A percentile compares a stretch with the other conserved stretches of the same genome.
Conservation (phyloP, 1,139 yeast genomes). For the Nakaseomyces glabratus region DNA sequence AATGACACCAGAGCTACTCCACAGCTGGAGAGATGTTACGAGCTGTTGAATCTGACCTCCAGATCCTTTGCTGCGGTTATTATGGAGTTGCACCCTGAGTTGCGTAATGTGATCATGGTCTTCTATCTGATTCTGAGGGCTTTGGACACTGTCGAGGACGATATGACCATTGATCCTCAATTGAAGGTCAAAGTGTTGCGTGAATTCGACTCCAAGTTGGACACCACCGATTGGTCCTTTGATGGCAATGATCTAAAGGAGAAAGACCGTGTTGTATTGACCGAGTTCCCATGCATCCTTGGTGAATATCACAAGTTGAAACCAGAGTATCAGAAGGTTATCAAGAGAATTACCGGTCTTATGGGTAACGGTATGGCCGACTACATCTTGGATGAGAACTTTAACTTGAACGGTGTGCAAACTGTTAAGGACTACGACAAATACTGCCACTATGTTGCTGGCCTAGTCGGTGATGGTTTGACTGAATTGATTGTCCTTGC, state of each 20-base stretch:
- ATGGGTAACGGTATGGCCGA: constrained; percentile 99
- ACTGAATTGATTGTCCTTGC: constrained; percentile 73
- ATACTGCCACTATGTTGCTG: constrained; percentile 96
- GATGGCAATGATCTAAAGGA: constrained; percentile 66
- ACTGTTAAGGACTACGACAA: constrained; percentile 76
- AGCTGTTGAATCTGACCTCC: constrained; percentile 60
- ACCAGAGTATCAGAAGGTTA: constrained; percentile 69
- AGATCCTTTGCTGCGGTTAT: constrained; percentile 92
- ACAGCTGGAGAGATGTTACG: constrained; percentile 56
- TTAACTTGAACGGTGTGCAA: constrained; percentile 68
- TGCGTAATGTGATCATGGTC: constrained; percentile 70
- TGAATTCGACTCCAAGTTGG: constrained; percentile 53
- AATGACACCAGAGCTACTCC: constrained; percentile 33
- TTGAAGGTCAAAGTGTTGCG: constrained; percentile 70
- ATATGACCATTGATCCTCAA: constrained; percentile 70
- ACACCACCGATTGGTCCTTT: constrained; percentile 69
- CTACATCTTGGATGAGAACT: constrained; percentile 69
- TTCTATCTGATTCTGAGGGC: constrained; percentile 85
- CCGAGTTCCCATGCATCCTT: constrained; percentile 62
- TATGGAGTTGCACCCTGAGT: constrained; percentile 81
- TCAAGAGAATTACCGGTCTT: constrained; percentile 62
- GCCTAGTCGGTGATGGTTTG: constrained; percentile 92
- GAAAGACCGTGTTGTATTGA: constrained; percentile 70
- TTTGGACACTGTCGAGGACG: constrained; percentile 94
- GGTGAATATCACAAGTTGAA: constrained; percentile 63